Conservation (phyloP, 2,329 filamentous ascomycete species). For the Microcyclospora tardicrescens region DNA sequence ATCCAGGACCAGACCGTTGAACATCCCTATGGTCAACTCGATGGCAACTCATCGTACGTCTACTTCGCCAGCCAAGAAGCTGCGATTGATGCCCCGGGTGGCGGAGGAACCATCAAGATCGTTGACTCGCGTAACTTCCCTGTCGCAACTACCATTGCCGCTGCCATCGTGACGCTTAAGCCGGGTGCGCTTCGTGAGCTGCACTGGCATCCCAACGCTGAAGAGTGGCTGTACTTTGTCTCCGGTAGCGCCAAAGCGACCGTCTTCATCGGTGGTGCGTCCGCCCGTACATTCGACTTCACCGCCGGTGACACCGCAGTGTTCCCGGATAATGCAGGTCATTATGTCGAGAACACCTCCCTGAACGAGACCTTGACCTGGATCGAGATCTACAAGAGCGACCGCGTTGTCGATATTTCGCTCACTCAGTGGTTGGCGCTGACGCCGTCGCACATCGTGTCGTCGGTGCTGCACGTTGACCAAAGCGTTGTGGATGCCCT, state of each 20-base stretch:
- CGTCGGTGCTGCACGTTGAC: no score
- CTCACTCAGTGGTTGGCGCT: slow-evolving; percentile 57
- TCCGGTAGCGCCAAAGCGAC: slow-evolving; percentile 58
- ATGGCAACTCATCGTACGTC: slow-evolving; percentile 26
- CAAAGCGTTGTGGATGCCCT: no score
- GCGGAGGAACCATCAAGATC: slow-evolving; percentile 59
- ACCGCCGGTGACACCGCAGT: slow-evolving; percentile 63
- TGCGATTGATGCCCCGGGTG: slow-evolving; percentile 40
- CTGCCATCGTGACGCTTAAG: slow-evolving; percentile 57
- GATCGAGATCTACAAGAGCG: slow-evolving; percentile 60
- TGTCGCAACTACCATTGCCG: slow-evolving; percentile 59
- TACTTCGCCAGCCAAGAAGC: slow-evolving; percentile 36
- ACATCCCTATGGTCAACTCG: slow-evolving; percentile 32
- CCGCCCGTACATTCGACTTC: slow-evolving; percentile 64
- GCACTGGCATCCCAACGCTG: slow-evolving; percentile 70
- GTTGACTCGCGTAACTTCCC: slow-evolving; percentile 65
- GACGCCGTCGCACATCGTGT: slow-evolving; percentile 51
- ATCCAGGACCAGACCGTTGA: slow-evolving; percentile 24
- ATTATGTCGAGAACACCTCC: slow-evolving; percentile 67
- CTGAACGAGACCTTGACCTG: slow-evolving; percentile 65
- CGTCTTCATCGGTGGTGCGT: slow-evolving; percentile 57
- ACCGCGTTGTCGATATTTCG: slow-evolving; percentile 53
- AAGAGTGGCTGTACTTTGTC: slow-evolving; percentile 71
- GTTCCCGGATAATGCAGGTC: slow-evolving; percentile 62
- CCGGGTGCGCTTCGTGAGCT: slow-evolving; percentile 64